A percentile compares a stretch with the other conserved stretches of the same genome.
Conservation (phyloP, 1,284 basidiomycete genomes). For the Cryptococcus sp. region DNA sequence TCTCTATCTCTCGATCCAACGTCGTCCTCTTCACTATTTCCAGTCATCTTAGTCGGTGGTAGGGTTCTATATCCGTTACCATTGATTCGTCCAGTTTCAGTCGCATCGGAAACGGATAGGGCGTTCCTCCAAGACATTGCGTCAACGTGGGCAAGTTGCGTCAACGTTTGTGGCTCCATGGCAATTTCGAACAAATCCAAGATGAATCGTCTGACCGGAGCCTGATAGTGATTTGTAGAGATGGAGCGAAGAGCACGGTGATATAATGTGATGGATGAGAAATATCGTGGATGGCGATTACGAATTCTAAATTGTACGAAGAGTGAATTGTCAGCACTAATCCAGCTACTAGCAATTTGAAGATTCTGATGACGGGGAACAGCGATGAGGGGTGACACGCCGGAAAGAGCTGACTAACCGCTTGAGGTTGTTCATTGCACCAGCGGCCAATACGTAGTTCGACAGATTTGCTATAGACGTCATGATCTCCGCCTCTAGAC, state of each 20-base stretch:
- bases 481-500: conserved; percentile 81
- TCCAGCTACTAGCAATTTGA: too few relatives aligned
- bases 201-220: conserved; percentile 87
- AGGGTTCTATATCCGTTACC: too few relatives aligned
- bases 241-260: conserved; percentile 82
- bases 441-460: conserved; percentile 93
- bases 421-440: conserved; percentile 81
- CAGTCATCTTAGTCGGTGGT: not conserved
- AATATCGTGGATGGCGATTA: conserved; percentile 64
- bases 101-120: too few relatives aligned
- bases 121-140: not conserved
- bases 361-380: not conserved
- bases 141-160: conserved; percentile 36
- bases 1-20: not conserved
- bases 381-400: not conserved
- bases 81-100: too few relatives aligned
- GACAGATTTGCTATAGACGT: conserved; percentile 89
- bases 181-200: conserved; percentile 87
- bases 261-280: conserved; percentile 74
- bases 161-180: conserved; percentile 52
- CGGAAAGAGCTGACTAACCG: conserved; percentile 58
- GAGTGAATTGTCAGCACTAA: not conserved
- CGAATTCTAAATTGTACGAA: conserved; percentile 64
- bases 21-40: not conserved
- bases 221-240: conserved; percentile 81